Base-by-base conservation (phyloP, 2,329 filamentous ascomycete genomes). In the Aspergillus hiratsukae region DNA sequence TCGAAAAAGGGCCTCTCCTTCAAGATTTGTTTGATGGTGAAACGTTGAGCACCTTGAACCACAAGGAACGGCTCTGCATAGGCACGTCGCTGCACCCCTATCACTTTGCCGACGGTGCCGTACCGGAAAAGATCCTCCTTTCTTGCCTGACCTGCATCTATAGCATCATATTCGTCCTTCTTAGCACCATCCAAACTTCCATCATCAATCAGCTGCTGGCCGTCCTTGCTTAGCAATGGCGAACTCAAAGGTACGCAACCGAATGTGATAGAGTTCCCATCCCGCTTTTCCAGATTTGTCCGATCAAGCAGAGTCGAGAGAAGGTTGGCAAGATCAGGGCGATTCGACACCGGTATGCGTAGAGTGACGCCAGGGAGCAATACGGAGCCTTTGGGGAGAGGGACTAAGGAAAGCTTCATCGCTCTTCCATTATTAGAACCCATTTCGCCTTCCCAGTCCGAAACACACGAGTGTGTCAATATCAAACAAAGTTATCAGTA, bases 1-100 rank as follows among this genome's bases (percentile, higher is more conserved):
- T 96, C 91, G 64, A 96, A 91, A 70, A 89, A 96, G 2, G 91
- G 90, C 53, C 87, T 83, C 62, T 96, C 90, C 69, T 90, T 87
- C 40, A 84, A 81, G 49, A 94, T 75, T 67, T 85, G 87, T 52
- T 91, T 87, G 37, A 97, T 76, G 60, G 84, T 83, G 61, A 97
- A 87, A 43, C 94, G 83, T 61, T 87, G 82, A 19, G 90, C 81
- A 17, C 94, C 94, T 72, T 97, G 91, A 1, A 99, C 91, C 4
- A 96, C 81, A 52, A 99, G 75, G 56, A 87, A 87, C 67, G 96
- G 87, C 69, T 97, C 89, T 29, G 86, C 84, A 10, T 86, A 85
- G 49, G 86, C 85, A 55, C 86, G 83, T 28, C 89, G 89, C 72
- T 93, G 89, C 49, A 93, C 86, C 52, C 87, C 88, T 56, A 87